phyloP scores from a whole-genome alignment of 495 filamentous ascomycete species.

The Aspergillus heteromorphus region DNA sequence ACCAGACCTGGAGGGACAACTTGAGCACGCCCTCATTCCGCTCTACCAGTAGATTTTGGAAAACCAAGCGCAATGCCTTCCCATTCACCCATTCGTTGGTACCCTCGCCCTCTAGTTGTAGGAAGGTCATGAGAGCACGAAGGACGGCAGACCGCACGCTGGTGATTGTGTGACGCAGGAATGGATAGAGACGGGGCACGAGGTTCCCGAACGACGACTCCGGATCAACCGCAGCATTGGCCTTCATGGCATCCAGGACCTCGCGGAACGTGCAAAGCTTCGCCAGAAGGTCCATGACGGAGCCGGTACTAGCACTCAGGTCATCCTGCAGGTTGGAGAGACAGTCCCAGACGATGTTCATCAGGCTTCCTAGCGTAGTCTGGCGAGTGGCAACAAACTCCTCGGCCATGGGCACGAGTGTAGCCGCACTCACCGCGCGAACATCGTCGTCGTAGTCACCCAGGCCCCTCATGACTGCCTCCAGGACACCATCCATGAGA shows the following conservation, averaged over 20 bases:
- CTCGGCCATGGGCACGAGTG: constrained; percentile 88
- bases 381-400: constrained; percentile 85
- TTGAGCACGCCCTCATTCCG: constrained; percentile 73
- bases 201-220: constrained; percentile 85
- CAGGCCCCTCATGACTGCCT: constrained; percentile 90
- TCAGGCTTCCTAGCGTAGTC: constrained; percentile 67
- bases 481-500: constrained; percentile 89
- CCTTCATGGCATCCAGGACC: constrained; percentile 90
- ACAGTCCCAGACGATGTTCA: constrained; percentile 96
- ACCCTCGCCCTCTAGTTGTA: constrained; percentile 74
- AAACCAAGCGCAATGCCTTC: constrained; percentile 79
- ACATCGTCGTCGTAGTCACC: constrained; percentile 92
- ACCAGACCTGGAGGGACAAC: constrained; percentile 83
- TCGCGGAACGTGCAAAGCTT: constrained; percentile 92
- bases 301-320: constrained; percentile 92
- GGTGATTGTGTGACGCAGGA: constrained; percentile 93
- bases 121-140: constrained; percentile 86
- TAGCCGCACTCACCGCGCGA: constrained; percentile 92
- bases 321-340: constrained; percentile 93
- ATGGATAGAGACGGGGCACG: constrained; percentile 91
- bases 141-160: constrained; percentile 90
- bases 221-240: constrained; percentile 73
- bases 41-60: constrained; percentile 93
- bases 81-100: constrained; percentile 91
- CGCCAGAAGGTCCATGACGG: constrained; percentile 94